These are phyloP conservation scores for Ceratocystis smalleyi DNA, from an alignment of 2,329 filamentous ascomycete genomes.

Conservation along the genomic window DNA sequence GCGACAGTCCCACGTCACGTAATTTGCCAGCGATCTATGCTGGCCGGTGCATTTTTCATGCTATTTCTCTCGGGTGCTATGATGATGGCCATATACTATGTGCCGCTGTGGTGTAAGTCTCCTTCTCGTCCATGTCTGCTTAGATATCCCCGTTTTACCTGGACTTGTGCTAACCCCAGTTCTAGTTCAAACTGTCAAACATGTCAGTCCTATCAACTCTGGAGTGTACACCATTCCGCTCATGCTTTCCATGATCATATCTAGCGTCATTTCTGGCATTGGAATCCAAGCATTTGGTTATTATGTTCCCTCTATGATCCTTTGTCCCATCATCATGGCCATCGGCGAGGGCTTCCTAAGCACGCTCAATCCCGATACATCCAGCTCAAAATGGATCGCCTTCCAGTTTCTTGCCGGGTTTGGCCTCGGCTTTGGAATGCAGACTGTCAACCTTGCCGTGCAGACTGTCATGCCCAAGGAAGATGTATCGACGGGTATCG, in stretches of 20 bases:
- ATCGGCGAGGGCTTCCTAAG: conserved; percentile 42
- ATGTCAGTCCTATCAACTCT: conserved; percentile 36
- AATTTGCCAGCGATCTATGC: conserved; percentile 39
- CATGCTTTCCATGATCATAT: conserved; percentile 39
- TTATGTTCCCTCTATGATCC: conserved; percentile 42
- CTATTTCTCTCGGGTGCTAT: conserved; percentile 35
- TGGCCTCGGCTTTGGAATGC: conserved; percentile 44
- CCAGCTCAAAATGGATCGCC: conserved; percentile 39
- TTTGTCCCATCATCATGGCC: conserved; percentile 34
- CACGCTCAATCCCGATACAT: conserved; percentile 34
- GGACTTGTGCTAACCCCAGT: conserved; percentile 1
- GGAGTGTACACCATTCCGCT: conserved; percentile 43
- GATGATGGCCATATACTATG: conserved; percentile 39
- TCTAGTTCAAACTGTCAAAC: conserved; percentile 40
- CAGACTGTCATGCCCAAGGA: conserved; percentile 37
- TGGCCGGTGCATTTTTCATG: conserved; percentile 32
- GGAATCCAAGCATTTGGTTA: conserved; percentile 41
- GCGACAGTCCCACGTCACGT: conserved; percentile 42
- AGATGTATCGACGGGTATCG: conserved; percentile 40
- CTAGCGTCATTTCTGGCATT: conserved; percentile 33
- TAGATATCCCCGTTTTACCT: conserved; percentile 17
- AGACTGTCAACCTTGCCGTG: conserved; percentile 40
- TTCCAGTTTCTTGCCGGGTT: conserved; percentile 45
- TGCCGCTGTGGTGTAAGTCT: conserved; percentile 39
- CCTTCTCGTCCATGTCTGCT: background rate